These are phyloP conservation scores for Aurinia saxatilis DNA, from an alignment of 345 rosid genomes.

Conservation along the genomic window DNA sequence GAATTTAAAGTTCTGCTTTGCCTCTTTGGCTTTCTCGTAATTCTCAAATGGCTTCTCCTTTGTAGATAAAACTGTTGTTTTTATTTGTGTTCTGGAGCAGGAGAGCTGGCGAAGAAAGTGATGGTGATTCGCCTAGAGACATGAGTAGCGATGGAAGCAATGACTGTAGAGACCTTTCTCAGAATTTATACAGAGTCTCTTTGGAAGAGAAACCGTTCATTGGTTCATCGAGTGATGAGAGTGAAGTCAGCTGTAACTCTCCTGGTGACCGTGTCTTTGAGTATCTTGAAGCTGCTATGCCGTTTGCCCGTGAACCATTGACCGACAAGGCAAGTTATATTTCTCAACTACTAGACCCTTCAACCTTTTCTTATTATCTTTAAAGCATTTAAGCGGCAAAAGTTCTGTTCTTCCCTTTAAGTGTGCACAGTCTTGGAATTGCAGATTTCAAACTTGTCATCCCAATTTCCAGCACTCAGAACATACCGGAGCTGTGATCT, in stretches of 20 bases:
- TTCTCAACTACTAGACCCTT: neutral
- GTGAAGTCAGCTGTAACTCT: constrained; percentile 39
- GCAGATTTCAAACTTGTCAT: constrained; percentile 51
- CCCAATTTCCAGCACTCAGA: constrained; percentile 54
- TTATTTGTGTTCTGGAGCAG: constrained; percentile 10
- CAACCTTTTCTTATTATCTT: too few species aligned
- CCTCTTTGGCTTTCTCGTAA: neutral
- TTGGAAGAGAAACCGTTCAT: constrained; percentile 40
- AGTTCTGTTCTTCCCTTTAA: neutral
- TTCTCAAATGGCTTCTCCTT: neutral
- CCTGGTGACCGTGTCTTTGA: constrained; percentile 56
- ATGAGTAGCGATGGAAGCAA: constrained; percentile 49
- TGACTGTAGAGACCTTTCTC: constrained; percentile 35
- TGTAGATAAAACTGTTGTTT: neutral
- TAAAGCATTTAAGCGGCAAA: neutral
- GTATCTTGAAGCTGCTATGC: constrained; percentile 62
- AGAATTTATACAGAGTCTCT: constrained; percentile 41
- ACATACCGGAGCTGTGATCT: constrained; percentile 69
- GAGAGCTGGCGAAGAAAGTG: constrained; percentile 45
- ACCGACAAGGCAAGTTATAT: constrained; percentile 55
- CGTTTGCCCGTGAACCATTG: constrained; percentile 80
- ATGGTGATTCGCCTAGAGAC: constrained; percentile 50
- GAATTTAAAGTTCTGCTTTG: neutral
- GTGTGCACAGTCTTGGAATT: neutral
- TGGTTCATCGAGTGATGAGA: constrained; percentile 66